phyloP scores from a whole-genome alignment of 768 basidiomycete genomes.

The Hypholoma fasciculare region DNA sequence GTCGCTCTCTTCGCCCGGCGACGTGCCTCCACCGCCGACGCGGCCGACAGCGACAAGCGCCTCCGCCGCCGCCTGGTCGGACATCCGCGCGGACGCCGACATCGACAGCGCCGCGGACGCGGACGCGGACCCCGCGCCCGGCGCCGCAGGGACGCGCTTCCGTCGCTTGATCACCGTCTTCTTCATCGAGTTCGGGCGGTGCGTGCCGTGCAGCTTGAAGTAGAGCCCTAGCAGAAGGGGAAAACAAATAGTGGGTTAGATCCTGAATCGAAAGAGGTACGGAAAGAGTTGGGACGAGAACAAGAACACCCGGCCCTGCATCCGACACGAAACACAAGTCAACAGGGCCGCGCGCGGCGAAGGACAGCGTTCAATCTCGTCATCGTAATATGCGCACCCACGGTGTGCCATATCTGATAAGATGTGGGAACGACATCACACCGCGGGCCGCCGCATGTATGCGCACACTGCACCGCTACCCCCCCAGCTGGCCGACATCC shows the following conservation, averaged over 20 bases:
- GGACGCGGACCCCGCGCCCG: conserved; percentile 32
- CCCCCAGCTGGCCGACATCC: no score
- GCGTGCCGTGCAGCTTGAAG: conserved; percentile 96
- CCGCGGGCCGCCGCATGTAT: background rate
- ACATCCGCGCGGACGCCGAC: conserved; percentile 39
- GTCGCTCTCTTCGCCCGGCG: conserved; percentile 28
- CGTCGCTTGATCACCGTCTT: conserved; percentile 98
- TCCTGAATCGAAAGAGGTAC: background rate
- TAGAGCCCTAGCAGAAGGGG: conserved; percentile 73
- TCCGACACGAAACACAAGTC: no score
- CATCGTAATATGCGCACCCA: background rate
- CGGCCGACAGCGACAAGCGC: conserved; percentile 84
- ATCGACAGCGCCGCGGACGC: conserved; percentile 14
- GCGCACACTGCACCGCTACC: no score
- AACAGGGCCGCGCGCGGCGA: background rate
- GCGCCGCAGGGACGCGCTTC: conserved; percentile 95
- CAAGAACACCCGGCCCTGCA: no score
- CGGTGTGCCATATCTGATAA: conserved; percentile 34
- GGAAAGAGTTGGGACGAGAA: background rate
- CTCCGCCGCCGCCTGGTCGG: conserved; percentile 89
- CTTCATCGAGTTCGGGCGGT: conserved; percentile 98
- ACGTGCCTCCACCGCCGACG: conserved; percentile 30
- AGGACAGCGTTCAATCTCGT: background rate
- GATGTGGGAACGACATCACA: conserved; percentile 24
- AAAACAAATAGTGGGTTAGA: no score